Evolutionary conservation across 2,329 filamentous ascomycete genomes (phyloP).

Genomic region (Paraphoma sp.): DNA sequence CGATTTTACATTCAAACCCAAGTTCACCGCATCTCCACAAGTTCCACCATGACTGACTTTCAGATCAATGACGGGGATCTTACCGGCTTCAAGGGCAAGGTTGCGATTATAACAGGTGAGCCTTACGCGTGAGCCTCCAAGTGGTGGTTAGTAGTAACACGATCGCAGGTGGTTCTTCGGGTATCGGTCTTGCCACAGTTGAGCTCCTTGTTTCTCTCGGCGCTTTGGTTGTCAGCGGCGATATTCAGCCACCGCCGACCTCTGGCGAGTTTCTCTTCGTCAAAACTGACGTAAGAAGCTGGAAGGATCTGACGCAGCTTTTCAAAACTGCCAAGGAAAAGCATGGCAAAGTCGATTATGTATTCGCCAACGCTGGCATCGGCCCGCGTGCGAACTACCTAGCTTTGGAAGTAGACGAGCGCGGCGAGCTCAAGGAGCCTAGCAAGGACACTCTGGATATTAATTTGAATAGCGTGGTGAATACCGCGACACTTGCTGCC

Average conservation of each 20-base stretch:
- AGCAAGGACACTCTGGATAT: conserved; percentile 54
- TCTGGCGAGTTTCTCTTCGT: conserved; percentile 31
- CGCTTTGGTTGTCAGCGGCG: conserved; percentile 62
- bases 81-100: conserved; percentile 24
- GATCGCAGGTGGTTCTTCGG: conserved; percentile 59
- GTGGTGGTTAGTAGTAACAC: not conserved
- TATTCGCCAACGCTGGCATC: conserved; percentile 64
- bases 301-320: conserved; percentile 58
- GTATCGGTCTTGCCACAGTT: conserved; percentile 64
- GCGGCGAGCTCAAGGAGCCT: conserved; percentile 59
- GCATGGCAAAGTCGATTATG: conserved; percentile 54
- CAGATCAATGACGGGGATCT: conserved; percentile 29
- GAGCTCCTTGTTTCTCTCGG: conserved; percentile 59
- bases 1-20: not conserved
- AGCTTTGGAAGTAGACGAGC: conserved; percentile 55
- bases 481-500: conserved; percentile 58
- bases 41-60: conserved; percentile 23
- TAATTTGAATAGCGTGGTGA: conserved; percentile 58
- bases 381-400: conserved; percentile 56
- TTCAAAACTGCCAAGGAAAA: conserved; percentile 59
- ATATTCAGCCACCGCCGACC: conserved; percentile 53
- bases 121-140: not conserved
- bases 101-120: conserved; percentile 28
- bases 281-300: conserved; percentile 55
- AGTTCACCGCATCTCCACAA: not conserved